Evolutionary conservation across 2,329 filamentous ascomycete species (phyloP), one percentile per base, ranked within the genome.

Genomic region (Phyllosticta citrichinensis): DNA sequence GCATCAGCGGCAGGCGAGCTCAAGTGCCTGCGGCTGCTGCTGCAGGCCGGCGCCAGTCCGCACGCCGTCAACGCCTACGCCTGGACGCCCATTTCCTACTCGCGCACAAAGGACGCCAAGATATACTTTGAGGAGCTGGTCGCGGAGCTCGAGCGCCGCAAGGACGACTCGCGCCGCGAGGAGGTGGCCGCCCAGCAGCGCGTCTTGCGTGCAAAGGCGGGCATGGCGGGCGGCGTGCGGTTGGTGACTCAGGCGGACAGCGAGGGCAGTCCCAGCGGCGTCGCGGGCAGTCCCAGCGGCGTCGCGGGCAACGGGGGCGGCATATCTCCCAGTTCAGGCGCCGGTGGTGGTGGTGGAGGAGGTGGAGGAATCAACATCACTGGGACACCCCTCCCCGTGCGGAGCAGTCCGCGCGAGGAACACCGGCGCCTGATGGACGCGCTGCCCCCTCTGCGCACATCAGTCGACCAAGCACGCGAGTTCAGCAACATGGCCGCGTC

Each of bases 51-150:
- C 11, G 89, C 91, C 0, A 87, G 91, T 66, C 83, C 88, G 0
- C 80, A 87, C 60, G 83, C 83, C 60, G 80, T 81, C 66, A 96
- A 96, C 69, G 77, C 84, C 2, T 90, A 87, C 79, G 87, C 84
- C 69, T 95, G 91, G 89, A 91, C 86, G 1, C 87, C 91, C 0
- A 81, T 91, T n/a, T 84, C 87, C 19, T 96, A 96, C 72, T 89
- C 86, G 64, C 85, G 88, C 14, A 93, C 88, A 0, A 86, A 91
- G 8, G 87, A 91, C 70, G 89, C 89, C 1, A 90, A 95, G 74
- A 87, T 91, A 0, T 94, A 95, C 70, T 86, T 94, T 64, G 90
- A 89, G 74, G 84, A 84, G 14, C 74, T 96, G 59, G 85, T 94
- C 4, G 80, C 80, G 0, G 89, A 94, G 67, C 82, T 85, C 19